Percentiles rank a stretch among this genome's conserved stretches.
Evolutionary conservation across 2,329 filamentous ascomycete species (phyloP).

Genomic region (Cladosporium sphaerospermum): DNA sequence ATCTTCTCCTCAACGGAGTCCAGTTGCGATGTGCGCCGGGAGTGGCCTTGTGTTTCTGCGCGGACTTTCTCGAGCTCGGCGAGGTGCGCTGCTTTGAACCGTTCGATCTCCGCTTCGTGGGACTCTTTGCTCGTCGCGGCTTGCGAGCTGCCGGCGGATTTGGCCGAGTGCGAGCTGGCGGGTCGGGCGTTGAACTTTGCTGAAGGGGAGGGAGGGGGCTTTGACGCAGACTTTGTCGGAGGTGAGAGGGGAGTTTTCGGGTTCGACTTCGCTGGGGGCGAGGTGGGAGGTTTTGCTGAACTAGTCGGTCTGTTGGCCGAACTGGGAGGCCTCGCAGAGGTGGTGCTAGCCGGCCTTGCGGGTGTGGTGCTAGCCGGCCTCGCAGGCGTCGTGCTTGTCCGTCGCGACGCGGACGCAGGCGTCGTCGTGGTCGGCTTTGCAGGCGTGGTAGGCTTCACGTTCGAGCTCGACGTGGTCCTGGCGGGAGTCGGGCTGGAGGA

Average conservation of each 20-base stretch:
- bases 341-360: slow-evolving; percentile 2
- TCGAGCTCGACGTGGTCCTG: neutral
- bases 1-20: slow-evolving; percentile 26
- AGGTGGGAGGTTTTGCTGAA: neutral
- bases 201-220: neutral
- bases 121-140: slow-evolving; percentile 14
- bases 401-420: neutral
- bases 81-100: slow-evolving; percentile 19
- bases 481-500: slow-evolving; percentile 1
- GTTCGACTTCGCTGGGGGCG: neutral
- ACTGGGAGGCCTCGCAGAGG: neutral
- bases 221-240: neutral
- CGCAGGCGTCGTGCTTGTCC: neutral
- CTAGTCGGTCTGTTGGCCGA: neutral
- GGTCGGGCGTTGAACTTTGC: neutral
- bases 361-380: neutral
- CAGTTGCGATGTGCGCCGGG: slow-evolving; percentile 26
- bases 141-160: neutral
- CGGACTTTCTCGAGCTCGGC: slow-evolving; percentile 20
- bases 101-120: slow-evolving; percentile 16
- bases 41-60: slow-evolving; percentile 21
- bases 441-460: slow-evolving; percentile 1
- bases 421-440: slow-evolving; percentile 1
- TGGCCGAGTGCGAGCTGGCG: neutral
- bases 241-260: neutral